These are phyloP conservation scores for Phytophthora crassamura DNA, from an alignment of 352 stramenopile species.

Conservation along the genomic window DNA sequence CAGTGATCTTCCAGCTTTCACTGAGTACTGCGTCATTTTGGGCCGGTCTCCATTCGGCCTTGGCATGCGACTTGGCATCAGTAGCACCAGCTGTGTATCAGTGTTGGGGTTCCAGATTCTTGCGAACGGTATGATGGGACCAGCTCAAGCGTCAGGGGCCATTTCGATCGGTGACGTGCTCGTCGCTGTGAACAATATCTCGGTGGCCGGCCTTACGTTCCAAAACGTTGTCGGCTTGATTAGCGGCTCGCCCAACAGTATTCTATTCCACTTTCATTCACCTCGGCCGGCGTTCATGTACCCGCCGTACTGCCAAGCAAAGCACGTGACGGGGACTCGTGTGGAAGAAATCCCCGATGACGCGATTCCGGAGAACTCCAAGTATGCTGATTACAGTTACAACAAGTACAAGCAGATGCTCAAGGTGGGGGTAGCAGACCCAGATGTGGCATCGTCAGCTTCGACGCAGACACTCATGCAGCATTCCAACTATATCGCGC, in stretches of 20 bases:
- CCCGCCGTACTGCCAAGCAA: constrained; percentile 69
- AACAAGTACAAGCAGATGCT: constrained; percentile 68
- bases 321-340: constrained; percentile 57
- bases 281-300: constrained; percentile 66
- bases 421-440: constrained; percentile 58
- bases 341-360: constrained; percentile 52
- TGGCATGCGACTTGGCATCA: constrained; percentile 83
- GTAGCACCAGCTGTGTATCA: constrained; percentile 58
- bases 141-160: constrained; percentile 75
- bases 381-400: constrained; percentile 79
- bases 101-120: constrained; percentile 88
- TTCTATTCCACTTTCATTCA: constrained; percentile 89
- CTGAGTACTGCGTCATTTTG: constrained; percentile 78
- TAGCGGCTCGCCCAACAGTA: constrained; percentile 57
- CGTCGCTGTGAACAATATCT: constrained; percentile 78
- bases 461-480: constrained; percentile 45
- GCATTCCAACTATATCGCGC: constrained; percentile 71
- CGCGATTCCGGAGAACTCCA: constrained; percentile 41
- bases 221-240: constrained; percentile 85
- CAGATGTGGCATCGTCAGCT: constrained; percentile 36
- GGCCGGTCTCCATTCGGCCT: constrained; percentile 73
- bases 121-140: constrained; percentile 73
- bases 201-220: constrained; percentile 67
- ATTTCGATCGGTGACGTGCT: constrained; percentile 79
- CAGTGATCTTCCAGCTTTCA: constrained; percentile 56